Base-by-base conservation (phyloP, 768 basidiomycete genomes). In the Pulveroboletus ravenelii region DNA sequence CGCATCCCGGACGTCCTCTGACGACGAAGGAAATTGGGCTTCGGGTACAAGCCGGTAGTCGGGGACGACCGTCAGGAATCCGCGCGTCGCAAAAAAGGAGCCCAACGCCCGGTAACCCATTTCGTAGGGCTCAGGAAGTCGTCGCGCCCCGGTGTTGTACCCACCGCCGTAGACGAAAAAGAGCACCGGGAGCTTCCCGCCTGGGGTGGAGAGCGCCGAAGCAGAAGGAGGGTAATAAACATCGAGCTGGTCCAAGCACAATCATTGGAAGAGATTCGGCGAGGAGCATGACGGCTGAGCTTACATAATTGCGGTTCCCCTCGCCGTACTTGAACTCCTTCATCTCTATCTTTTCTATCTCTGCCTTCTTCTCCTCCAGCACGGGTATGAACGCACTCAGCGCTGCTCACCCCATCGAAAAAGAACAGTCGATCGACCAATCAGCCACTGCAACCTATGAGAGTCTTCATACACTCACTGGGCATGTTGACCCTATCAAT, bases 131-230 rank as follows among this genome's bases (percentile, higher is more conserved):
- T 73, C 65, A 1, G 74, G 69, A 37, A 78, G 60, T 8, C 67
- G 72, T n/a, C 80, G 76, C 0, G 71, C 68, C 1, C 85, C 85
- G 0, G 64, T 61, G 53, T 68, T 67, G 60, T 83, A 84, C 3
- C 84, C 82, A 2, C 85, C 85, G 1, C 85, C 85, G 53, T 88
- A 87, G 37, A 80, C 52, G 65, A 78, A 86, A 63, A 87, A 77
- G 23, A 87, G 66, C 18, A 86, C 69, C 0, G 81, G 80, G 0
- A 74, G 67, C 46, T 64, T 68, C 20, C 58, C 59, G 17, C 51
- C 47, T 12, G 57, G 18, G 3, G 60, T 66, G 6, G 61, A 57
- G 6, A 63, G 55, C n/a, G 56, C 51, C 10, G 60, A 51, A 6
- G 62, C 43, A 3, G 68, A 34, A 2, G 69, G 54, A 0, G 81